Percentiles rank a stretch among this genome's conserved stretches.
Evolutionary conservation across 148 eudicot species (phyloP).

Genomic region (Fagopyrum tataricum): DNA sequence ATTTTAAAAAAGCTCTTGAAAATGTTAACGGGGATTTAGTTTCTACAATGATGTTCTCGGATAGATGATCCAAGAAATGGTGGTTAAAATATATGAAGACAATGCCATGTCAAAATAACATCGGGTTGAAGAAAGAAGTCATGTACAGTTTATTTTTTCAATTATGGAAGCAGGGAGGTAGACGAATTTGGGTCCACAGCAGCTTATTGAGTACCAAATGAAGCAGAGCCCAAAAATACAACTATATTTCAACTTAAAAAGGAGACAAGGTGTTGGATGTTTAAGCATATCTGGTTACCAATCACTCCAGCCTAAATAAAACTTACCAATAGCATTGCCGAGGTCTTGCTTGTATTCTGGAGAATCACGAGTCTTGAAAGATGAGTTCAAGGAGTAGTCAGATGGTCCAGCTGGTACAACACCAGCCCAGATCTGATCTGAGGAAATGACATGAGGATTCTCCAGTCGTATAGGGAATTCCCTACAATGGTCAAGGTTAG

Average conservation of each 20-base stretch:
- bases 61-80: constrained; percentile 8
- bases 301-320: not conserved
- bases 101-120: not conserved
- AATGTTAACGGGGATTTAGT: not conserved
- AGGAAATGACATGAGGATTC: constrained; percentile 96
- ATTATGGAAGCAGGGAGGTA: too few relatives aligned
- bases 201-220: too few relatives aligned
- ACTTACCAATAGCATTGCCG: constrained; percentile 95
- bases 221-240: too few relatives aligned
- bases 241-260: too few relatives aligned
- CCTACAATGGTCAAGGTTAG: constrained; percentile 29
- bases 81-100: not conserved
- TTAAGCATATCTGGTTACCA: not conserved
- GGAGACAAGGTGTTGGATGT: not conserved
- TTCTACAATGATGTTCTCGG: not conserved
- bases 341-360: constrained; percentile 75
- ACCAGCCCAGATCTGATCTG: constrained; percentile 91
- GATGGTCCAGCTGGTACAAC: constrained; percentile 88
- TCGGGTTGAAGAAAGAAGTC: not conserved
- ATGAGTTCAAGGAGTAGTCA: constrained; percentile 78
- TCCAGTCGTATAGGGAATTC: constrained; percentile 87
- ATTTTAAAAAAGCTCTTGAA: not conserved
- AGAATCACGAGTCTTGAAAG: constrained; percentile 73
- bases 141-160: not conserved
- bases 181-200: too few relatives aligned